Evolutionary conservation across 192 early-diverging fungal species (phyloP), one percentile per base, ranked within the genome.

Genomic region (Podila minutissima): DNA sequence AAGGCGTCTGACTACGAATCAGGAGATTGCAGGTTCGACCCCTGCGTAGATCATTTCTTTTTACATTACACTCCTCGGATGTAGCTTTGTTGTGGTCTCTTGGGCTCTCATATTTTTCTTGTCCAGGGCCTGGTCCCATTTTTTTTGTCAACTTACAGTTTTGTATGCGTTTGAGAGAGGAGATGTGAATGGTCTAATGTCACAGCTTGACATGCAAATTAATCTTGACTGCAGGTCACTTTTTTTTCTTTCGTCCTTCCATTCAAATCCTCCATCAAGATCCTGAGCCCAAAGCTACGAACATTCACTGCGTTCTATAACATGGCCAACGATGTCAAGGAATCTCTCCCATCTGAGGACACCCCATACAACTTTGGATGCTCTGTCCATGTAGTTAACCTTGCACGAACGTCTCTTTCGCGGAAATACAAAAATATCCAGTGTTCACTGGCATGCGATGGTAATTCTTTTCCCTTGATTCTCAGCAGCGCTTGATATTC

Each of bases 1-100:
- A 55, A 74, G 73, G 73, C 73, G 73, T 74, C 73, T 74, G 73
- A 74, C 73, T 74, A 74, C 73, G 73, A 74, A 74, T 74, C 73
- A 74, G 73, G 73, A 74, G 73, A 74, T 74, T 74, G 73, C 73
- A 74, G 73, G 73, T 74, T 74, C 73, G 73, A 74, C 51, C 73
- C 73, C 73, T 74, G 73, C 73, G 31, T 74, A 64, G 73, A 74
- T 74, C 73, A 74, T 48, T n/a, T 24, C 19, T 64, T 64, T 19
- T 49, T n/a, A n/a, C n/a, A n/a, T n/a, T n/a, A n/a, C n/a, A n/a
- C n/a, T n/a, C n/a, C n/a, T n/a, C n/a, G n/a, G n/a, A n/a, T n/a
- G n/a, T n/a, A n/a, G n/a, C n/a, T n/a, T n/a, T n/a, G n/a, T n/a
- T 37, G 17, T 41, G 5, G 20, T 10, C 11, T 32, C 19, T 9